These are phyloP conservation scores for Aspergillus sp. DNA, from an alignment of 2,329 filamentous ascomycete genomes.

Conservation along the genomic window DNA sequence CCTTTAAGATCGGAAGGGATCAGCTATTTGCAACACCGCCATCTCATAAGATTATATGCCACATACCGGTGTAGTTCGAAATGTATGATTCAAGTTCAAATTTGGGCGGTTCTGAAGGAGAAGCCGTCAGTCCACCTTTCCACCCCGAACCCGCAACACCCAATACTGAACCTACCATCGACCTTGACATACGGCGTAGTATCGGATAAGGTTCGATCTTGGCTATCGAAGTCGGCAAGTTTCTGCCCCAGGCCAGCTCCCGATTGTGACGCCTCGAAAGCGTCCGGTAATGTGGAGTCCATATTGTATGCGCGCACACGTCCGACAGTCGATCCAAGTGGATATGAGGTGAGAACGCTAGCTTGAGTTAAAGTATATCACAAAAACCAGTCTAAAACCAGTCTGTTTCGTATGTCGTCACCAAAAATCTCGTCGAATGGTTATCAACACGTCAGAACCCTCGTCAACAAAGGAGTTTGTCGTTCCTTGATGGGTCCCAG, in stretches of 20 bases:
- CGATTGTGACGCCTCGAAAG: conserved; percentile 16
- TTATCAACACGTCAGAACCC: too few species aligned
- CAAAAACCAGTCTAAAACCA: background rate
- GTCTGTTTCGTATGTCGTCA: too few species aligned
- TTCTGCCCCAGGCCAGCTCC: conserved; percentile 8
- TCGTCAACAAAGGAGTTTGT: too few species aligned
- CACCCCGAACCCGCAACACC: conserved; percentile 3
- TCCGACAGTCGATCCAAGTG: background rate
- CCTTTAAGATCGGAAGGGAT: conserved; percentile 44
- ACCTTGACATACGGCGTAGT: conserved; percentile 19
- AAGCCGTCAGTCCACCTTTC: conserved; percentile 5
- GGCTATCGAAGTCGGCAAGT: conserved; percentile 5
- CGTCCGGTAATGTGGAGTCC: conserved; percentile 22
- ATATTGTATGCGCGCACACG: conserved; percentile 10
- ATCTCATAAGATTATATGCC: background rate
- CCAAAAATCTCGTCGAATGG: too few species aligned
- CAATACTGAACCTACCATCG: conserved; percentile 20
- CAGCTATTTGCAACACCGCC: background rate
- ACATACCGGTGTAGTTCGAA: conserved; percentile 73
- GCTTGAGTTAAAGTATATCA: background rate
- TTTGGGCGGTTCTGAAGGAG: conserved; percentile 62
- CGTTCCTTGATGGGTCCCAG: too few species aligned
- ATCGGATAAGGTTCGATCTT: conserved; percentile 1
- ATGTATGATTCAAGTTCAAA: conserved; percentile 90
- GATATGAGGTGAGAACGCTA: background rate